These are phyloP conservation scores for Yarrowia yakushimensis DNA, from an alignment of 805 yeast species.

Conservation along the genomic window DNA sequence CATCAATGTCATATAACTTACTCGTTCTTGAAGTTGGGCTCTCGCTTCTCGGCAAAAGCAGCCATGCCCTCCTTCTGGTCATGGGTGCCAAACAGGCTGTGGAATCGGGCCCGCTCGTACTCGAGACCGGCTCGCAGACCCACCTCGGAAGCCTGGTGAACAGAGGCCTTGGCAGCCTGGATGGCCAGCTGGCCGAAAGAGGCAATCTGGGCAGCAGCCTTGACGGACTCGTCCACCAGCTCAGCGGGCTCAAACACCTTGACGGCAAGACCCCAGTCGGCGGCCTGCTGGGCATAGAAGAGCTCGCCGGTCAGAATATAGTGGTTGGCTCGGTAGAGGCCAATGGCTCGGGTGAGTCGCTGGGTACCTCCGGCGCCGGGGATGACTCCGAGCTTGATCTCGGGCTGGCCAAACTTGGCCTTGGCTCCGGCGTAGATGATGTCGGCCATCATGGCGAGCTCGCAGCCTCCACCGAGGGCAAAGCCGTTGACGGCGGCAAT, in stretches of 20 bases:
- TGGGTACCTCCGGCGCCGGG: conserved; percentile 51
- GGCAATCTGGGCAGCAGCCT: conserved; percentile 46
- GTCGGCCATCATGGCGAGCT: conserved; percentile 53
- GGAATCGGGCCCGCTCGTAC: conserved; percentile 46
- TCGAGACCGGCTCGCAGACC: conserved; percentile 42
- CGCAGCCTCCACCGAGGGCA: conserved; percentile 58
- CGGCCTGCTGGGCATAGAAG: conserved; percentile 46
- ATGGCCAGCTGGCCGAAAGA: conserved; percentile 44
- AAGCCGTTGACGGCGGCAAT: conserved; percentile 54
- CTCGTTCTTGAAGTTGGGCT: conserved; percentile 39
- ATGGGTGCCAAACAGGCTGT: conserved; percentile 44
- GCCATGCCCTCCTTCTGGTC: conserved; percentile 52
- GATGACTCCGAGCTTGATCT: conserved; percentile 45
- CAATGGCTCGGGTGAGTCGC: conserved; percentile 42
- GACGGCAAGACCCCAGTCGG: conserved; percentile 49
- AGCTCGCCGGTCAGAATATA: conserved; percentile 46
- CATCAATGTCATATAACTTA: conserved; percentile 26
- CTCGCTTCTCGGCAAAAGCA: conserved; percentile 49
- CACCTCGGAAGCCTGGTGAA: conserved; percentile 43
- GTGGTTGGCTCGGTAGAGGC: conserved; percentile 44
- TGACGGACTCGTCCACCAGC: conserved; percentile 44
- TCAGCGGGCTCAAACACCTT: conserved; percentile 41
- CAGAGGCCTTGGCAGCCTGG: conserved; percentile 47
- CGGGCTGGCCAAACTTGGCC: conserved; percentile 55
- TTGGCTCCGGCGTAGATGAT: conserved; percentile 49